Percentiles rank a stretch among this genome's conserved stretches.
phyloP scores from a whole-genome alignment of 176 grass and related monocot genomes.

The Chrysopogon serrulatus region DNA sequence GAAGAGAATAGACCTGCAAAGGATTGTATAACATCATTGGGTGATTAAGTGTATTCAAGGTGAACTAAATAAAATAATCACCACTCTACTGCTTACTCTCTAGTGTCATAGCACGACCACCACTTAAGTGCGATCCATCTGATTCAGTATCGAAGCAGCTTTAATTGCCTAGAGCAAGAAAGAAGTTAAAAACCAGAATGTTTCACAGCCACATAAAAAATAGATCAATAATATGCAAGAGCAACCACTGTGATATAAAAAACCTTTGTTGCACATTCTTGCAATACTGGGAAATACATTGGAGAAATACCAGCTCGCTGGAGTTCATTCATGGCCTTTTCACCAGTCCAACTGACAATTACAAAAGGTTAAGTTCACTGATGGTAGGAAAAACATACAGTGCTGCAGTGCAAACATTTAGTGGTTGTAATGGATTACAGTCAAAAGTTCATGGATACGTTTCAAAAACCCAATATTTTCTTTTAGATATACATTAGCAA shows the following conservation, averaged over 20 bases:
- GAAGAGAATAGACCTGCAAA: constrained; percentile 84
- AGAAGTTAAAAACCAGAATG: not conserved
- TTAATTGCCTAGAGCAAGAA: constrained; percentile 67
- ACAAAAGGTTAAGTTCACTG: constrained; percentile 30
- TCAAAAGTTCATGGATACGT: not conserved
- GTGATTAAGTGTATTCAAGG: constrained; percentile 20
- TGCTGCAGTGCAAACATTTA: constrained; percentile 10
- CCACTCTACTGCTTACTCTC: constrained; percentile 52
- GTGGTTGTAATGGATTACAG: not conserved
- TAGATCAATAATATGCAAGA: not conserved
- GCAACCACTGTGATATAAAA: constrained; percentile 16
- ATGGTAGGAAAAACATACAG: not conserved
- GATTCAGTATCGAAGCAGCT: constrained; percentile 81
- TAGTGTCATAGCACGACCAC: constrained; percentile 54
- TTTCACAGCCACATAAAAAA: constrained; percentile 2
- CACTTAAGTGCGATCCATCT: constrained; percentile 55
- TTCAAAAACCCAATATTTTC: not conserved
- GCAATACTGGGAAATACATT: constrained; percentile 57
- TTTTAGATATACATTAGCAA: not conserved
- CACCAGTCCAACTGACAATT: constrained; percentile 83
- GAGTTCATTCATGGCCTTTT: constrained; percentile 75
- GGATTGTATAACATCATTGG: constrained; percentile 9
- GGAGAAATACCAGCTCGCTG: constrained; percentile 71
- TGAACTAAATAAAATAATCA: constrained; percentile 6
- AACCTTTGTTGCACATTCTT: constrained; percentile 95